phyloP scores from a whole-genome alignment of 2,329 filamentous ascomycete genomes.

The Ilyonectria mors-panacis region DNA sequence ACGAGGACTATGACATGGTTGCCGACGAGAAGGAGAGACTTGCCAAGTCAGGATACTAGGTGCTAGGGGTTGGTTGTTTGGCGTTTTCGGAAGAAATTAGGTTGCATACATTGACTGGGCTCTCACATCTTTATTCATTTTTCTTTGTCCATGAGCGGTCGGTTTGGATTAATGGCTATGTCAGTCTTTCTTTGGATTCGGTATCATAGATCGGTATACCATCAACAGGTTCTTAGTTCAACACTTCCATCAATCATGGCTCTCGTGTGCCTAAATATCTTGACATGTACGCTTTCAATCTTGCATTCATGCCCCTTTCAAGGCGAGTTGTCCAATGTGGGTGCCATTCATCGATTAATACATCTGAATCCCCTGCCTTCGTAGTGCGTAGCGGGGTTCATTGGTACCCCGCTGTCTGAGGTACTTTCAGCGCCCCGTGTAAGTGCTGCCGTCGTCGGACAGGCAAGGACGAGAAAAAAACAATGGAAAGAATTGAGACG shows the following conservation, averaged over 20 bases:
- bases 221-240: neutral
- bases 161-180: neutral
- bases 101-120: neutral
- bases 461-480: neutral
- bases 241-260: neutral
- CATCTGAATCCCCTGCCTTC: too few relatives aligned
- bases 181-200: neutral
- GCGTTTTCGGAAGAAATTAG: neutral
- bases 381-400: too few relatives aligned
- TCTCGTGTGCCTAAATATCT: neutral
- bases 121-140: neutral
- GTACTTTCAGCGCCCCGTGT: neutral
- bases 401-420: neutral
- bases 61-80: neutral
- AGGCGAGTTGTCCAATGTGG: neutral
- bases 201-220: neutral
- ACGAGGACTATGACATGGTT: conserved; percentile 35
- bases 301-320: neutral
- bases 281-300: neutral
- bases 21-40: conserved; percentile 48
- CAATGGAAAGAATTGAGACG: neutral
- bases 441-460: neutral
- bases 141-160: neutral
- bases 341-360: too few relatives aligned
- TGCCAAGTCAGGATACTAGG: conserved; percentile 42